Evolutionary conservation across 2,329 filamentous ascomycete genomes (phyloP).

Genomic region (Neonectria sp.): DNA sequence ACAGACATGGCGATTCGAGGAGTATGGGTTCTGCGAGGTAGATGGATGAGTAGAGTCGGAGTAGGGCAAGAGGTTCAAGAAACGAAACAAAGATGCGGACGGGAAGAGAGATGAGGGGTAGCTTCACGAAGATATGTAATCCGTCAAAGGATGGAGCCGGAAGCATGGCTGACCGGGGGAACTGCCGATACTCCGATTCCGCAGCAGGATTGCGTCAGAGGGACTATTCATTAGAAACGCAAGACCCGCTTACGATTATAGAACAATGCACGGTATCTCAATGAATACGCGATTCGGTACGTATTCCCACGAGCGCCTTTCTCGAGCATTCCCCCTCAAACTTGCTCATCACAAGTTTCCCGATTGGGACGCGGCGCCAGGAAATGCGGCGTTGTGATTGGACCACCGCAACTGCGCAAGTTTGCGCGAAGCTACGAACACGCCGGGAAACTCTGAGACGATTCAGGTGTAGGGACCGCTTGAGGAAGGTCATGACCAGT

Average conservation of each 20-base stretch:
- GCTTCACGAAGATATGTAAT: constrained; percentile 14
- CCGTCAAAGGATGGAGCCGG: background rate
- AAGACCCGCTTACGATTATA: constrained; percentile 5
- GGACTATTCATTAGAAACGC: constrained; percentile 19
- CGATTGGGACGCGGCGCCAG: constrained; percentile 44
- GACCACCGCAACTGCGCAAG: constrained; percentile 39
- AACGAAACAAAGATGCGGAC: constrained; percentile 15
- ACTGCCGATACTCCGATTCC: constrained; percentile 8
- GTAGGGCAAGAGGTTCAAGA: background rate
- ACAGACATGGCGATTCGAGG: constrained; percentile 52
- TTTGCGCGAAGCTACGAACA: constrained; percentile 26
- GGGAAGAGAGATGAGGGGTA: constrained; percentile 30
- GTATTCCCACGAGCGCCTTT: constrained; percentile 12
- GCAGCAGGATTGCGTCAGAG: constrained; percentile 30
- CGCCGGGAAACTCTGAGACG: constrained; percentile 9
- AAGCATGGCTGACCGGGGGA: background rate
- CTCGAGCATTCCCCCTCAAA: constrained; percentile 39
- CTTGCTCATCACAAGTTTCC: constrained; percentile 48
- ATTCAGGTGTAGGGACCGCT: background rate
- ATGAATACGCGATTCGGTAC: background rate
- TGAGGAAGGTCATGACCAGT: constrained; percentile 4
- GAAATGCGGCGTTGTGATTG: constrained; percentile 48
- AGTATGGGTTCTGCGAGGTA: constrained; percentile 10
- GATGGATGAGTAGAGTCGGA: background rate
- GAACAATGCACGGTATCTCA: background rate